Conservation (phyloP, 2,329 filamentous ascomycete species). For the Xylariaceae sp. region DNA sequence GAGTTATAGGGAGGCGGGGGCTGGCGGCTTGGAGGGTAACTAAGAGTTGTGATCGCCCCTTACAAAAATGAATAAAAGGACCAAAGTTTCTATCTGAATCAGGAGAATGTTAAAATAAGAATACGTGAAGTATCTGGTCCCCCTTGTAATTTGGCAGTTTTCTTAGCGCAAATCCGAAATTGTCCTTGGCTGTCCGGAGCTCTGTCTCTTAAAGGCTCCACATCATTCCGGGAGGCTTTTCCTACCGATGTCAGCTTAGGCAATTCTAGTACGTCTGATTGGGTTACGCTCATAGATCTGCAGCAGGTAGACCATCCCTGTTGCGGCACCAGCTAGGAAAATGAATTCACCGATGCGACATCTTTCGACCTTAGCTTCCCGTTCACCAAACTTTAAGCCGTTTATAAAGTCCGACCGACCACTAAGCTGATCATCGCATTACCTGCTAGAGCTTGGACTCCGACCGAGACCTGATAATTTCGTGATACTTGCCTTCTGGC, state of each 20-base stretch:
- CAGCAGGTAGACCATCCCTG: too few relatives aligned
- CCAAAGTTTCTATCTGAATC: constrained; percentile 1
- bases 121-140: neutral
- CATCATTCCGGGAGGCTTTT: neutral
- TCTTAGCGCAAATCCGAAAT: neutral
- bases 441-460: too few relatives aligned
- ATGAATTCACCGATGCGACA: constrained; percentile 14
- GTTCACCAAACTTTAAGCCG: too few relatives aligned
- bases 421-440: too few relatives aligned
- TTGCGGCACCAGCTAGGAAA: constrained; percentile 11
- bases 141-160: neutral
- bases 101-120: neutral
- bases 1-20: constrained; percentile 70
- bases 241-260: constrained; percentile 15
- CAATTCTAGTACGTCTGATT: constrained; percentile 11
- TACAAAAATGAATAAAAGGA: constrained; percentile 9
- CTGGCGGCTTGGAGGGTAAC: constrained; percentile 69
- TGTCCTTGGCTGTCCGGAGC: constrained; percentile 1
- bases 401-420: too few relatives aligned
- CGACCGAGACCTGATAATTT: too few relatives aligned
- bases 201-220: neutral
- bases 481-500: neutral
- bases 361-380: constrained; percentile 11
- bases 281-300: neutral
- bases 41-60: constrained; percentile 57